Evolutionary conservation across 257 asterid genomes (phyloP), one percentile per base, ranked within the genome.

Genomic region (Nicotiana attenuata): DNA sequence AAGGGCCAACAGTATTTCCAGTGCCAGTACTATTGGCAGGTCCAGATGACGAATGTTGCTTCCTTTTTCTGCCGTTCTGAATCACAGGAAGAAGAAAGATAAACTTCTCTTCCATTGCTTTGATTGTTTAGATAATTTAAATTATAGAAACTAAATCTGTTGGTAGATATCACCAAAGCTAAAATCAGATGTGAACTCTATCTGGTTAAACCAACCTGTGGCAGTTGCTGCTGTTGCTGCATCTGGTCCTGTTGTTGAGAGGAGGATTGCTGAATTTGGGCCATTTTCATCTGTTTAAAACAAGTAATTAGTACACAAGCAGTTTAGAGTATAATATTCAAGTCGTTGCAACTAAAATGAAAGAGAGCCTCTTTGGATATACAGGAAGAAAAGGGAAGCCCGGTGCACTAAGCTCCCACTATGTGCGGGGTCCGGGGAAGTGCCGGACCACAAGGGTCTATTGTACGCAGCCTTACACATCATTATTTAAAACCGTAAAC

Each of bases 1-100:
- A 92, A 68, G 93, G 97, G 81, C 95, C 97, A 33, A 86, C 90
- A 0, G 97, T 92, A 85, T 92, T 91, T 81, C 91, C 97, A 71
- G 97, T 92, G 84, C 97, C 95, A 35, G 97, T 89, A 83, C 95
- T 92, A 86, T 91, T 91, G 65, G 95, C 95, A 45, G 93, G 96
- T 75, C 99, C 99, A 73, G 99, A 96, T 22, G 99, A 96, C 71
- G 99, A 91, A 81, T 90, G 98, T 35, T 88, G 96, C 84, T 93
- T 96, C 88, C 98, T 89, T 90, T 96, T 96, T 90, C 97, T 90
- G 85, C 91, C 88, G 68, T 86, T 91, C 99, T 96, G 93, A 89
- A 80, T 28, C 47, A 15, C 19, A 29, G 20, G 64, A 45, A 80
- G 53, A 14, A 67, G 15, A 86, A 82, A 81, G 56, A 15, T 75